Evolutionary conservation across 305 asterid genomes (phyloP).

Genomic region (Rubia peregrina): DNA sequence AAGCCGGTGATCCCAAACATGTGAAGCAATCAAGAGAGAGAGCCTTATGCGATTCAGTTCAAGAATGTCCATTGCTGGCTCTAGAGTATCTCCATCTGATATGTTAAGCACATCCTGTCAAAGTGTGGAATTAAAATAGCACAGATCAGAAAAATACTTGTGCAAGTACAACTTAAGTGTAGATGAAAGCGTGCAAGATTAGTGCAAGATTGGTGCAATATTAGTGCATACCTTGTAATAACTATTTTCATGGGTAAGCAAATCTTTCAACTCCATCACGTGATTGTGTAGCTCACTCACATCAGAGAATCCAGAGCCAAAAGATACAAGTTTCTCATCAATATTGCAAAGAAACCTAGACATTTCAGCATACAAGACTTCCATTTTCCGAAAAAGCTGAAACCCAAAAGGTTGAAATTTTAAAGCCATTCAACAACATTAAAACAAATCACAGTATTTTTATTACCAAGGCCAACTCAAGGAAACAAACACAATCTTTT

Average conservation of each 20-base stretch:
- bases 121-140: slow-evolving; percentile 18
- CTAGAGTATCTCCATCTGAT: slow-evolving; percentile 27
- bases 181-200: not conserved
- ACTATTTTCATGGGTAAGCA: slow-evolving; percentile 45
- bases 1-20: slow-evolving; percentile 64
- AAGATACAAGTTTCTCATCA: slow-evolving; percentile 40
- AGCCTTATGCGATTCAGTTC: slow-evolving; percentile 72
- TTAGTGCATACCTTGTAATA: slow-evolving; percentile 49
- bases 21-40: slow-evolving; percentile 56
- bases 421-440: not conserved
- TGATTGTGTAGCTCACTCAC: slow-evolving; percentile 42
- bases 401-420: slow-evolving; percentile 34
- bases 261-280: slow-evolving; percentile 44
- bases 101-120: slow-evolving; percentile 47
- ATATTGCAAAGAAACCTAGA: slow-evolving; percentile 46
- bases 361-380: slow-evolving; percentile 54
- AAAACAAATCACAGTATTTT: not conserved
- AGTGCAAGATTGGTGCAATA: slow-evolving; percentile 33
- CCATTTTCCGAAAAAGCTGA: slow-evolving; percentile 36
- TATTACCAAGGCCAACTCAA: not conserved
- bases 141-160: not conserved
- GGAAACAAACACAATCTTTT: slow-evolving; percentile 5
- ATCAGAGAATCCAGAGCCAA: slow-evolving; percentile 42
- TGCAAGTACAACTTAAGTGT: not conserved
- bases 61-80: slow-evolving; percentile 49